phyloP scores from a whole-genome alignment of 2,329 filamentous ascomycete species.

The Ascochyta viciae-villosae region DNA sequence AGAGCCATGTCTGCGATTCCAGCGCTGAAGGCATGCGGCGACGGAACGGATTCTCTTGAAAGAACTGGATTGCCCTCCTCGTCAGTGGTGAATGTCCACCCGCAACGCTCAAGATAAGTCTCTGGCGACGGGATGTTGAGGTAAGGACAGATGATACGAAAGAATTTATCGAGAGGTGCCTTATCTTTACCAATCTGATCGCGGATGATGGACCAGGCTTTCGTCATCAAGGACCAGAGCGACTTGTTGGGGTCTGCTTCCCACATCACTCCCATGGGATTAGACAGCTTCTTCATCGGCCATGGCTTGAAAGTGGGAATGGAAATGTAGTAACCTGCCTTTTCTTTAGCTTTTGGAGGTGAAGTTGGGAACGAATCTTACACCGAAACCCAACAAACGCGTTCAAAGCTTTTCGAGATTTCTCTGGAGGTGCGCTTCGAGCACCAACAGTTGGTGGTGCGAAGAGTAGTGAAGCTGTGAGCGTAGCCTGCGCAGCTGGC shows the following conservation, averaged over 20 bases:
- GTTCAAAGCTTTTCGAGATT: conserved; percentile 43
- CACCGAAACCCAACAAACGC: conserved; percentile 48
- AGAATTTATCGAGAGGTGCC: conserved; percentile 58
- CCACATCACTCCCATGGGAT: conserved; percentile 59
- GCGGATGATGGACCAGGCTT: conserved; percentile 63
- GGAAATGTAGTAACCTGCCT: conserved; percentile 56
- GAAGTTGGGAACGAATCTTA: conserved; percentile 21
- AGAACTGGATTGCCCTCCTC: conserved; percentile 30
- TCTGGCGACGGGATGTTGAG: conserved; percentile 57
- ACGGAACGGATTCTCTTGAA: conserved; percentile 21
- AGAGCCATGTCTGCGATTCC: conserved; percentile 33
- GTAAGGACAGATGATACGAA: conserved; percentile 54
- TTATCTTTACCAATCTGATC: conserved; percentile 58
- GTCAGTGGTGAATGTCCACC: conserved; percentile 54
- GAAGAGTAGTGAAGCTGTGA: conserved; percentile 20
- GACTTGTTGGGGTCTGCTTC: conserved; percentile 57
- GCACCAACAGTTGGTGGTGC: conserved; percentile 4
- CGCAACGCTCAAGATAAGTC: conserved; percentile 56
- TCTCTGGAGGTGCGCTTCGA: conserved; percentile 6
- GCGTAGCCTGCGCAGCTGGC: conserved; percentile 22
- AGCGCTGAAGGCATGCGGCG: conserved; percentile 20
- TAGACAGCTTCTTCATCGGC: conserved; percentile 62
- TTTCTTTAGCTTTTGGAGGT: conserved; percentile 36
- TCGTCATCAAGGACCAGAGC: conserved; percentile 62
- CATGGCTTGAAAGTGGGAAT: conserved; percentile 52